Base-by-base conservation (phyloP, 352 stramenopile species). In the Phytophthora aleatoria region DNA sequence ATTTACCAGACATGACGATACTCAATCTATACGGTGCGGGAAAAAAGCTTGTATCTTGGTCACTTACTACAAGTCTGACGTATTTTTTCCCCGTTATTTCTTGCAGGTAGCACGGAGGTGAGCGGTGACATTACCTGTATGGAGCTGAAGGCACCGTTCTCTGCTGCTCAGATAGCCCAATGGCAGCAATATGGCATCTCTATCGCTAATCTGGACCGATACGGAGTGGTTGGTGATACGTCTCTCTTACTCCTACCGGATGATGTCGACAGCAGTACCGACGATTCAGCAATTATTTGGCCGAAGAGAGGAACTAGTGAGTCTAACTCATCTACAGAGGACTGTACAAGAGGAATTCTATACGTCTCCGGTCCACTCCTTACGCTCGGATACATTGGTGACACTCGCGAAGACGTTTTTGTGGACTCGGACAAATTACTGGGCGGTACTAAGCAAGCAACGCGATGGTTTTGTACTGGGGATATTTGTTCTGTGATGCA, bases 21-120 rank as follows among this genome's bases (percentile, higher is more conserved):
- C 52, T 91, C 15, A 89, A 91, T 67, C 64, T 91, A 0, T 91
- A 89, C 35, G 81, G 79, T 86, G 15, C 56, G 69, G 45, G 28
- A 2, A 38, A 31, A n/a, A 16, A 45, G 2, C 26, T 35, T 51
- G 49, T n/a, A 31, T 3, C 31, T 9, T 53, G 2, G 3, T 44
- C 5, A 6, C 8, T 13, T 36, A 54, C 8, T 38, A 15, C 15
- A 57, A 24, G n/a, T 11, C 3, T 27, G n/a, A 27, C 55, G 6
- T 43, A 16, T 5, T n/a, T 44, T 54, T 20, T 20, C 20, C 16
- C 20, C 16, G 31, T 54, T 49, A 33, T 4, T 57, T 20, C 9
- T 56, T 57, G n/a, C 45, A 86, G 77, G 77, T 24, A 89, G 79
- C 57, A 89, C 81, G 1, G 81, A 91, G 58, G 45, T 91, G 42